Evolutionary conservation across 1,284 basidiomycete genomes (phyloP), one percentile per base, ranked within the genome.

Genomic region (Ganoderma boninense): DNA sequence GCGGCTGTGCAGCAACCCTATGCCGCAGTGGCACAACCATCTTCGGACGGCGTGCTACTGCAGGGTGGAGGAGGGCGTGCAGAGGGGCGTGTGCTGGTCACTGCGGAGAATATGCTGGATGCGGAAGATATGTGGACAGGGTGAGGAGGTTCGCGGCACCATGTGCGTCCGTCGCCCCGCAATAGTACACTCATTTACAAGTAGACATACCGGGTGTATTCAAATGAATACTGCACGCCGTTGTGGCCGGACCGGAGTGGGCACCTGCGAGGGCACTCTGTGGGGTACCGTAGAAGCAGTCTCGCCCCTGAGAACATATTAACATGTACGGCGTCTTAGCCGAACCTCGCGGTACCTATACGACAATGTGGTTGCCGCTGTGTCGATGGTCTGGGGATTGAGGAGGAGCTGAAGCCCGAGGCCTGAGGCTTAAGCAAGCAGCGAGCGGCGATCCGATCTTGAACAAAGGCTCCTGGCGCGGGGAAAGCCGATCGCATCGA

Each of bases 401-500:
- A 49, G 20, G 38, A 38, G 38, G 38, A 38, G 38, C 29, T 32
- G 29, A 32, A 32, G 29, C 29, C 29, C 29, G 29, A 32, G n/a
- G 29, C 29, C 29, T 32, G 29, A 32, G 29, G 29, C 29, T 32
- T 32, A 32, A 32, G n/a, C n/a, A n/a, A n/a, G n/a, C n/a, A n/a
- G 18, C 54, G 14, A 32, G 54, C 5, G 52, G 29, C 72, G 73
- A 74, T 74, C 70, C 62, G 65, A 74, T 73, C 68, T 67, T 64
- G 64, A 40, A 18, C 23, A 26, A 52, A 52, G 11, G 49, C 23
- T 14, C 23, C 49, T 13, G 8, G 49, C 62, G 68, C 67, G 73
- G 69, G 73, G 73, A 71, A 67, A 57, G 66, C 70, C 73, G 70
- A 68, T 67, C 20, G 63, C 59, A 69, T 70, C 67, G 67, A 74